Conservation (phyloP, 208 protist genomes). For the Strigomonas oncopelti region DNA sequence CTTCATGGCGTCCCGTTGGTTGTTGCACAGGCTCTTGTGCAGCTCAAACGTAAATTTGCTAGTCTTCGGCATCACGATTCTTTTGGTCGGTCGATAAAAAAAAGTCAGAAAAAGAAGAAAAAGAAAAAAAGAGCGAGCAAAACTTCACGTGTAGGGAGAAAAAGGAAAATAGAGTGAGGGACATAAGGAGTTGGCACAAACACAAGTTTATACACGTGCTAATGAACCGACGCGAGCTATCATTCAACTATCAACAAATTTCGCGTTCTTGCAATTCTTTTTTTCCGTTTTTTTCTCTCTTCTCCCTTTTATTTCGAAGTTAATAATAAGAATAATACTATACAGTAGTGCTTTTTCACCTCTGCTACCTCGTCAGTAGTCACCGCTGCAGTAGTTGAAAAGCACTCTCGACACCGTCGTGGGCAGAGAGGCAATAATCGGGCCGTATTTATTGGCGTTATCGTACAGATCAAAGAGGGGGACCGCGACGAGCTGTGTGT, state of each 20-base stretch:
- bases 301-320: too few relatives aligned
- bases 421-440: conserved; percentile 78
- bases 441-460: conserved; percentile 80
- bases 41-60: conserved; percentile 29
- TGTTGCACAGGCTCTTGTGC: conserved; percentile 62
- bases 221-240: too few relatives aligned
- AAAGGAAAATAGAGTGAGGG: conserved; percentile 14
- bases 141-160: conserved; percentile 1
- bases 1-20: conserved; percentile 36
- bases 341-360: too few relatives aligned
- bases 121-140: conserved; percentile 11
- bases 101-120: neutral
- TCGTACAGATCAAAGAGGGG: conserved; percentile 92
- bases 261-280: neutral
- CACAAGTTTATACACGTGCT: too few relatives aligned
- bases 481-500: conserved; percentile 79
- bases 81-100: neutral
- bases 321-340: too few relatives aligned
- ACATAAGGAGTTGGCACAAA: neutral
- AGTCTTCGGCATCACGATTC: neutral
- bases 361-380: too few relatives aligned
- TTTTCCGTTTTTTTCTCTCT: too few relatives aligned
- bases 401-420: conserved; percentile 72
- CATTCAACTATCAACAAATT: neutral
- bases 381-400: conserved; percentile 77